These are phyloP conservation scores for Corrigiola litoralis DNA, from an alignment of 179 eudicot genomes.

Conservation along the genomic window DNA sequence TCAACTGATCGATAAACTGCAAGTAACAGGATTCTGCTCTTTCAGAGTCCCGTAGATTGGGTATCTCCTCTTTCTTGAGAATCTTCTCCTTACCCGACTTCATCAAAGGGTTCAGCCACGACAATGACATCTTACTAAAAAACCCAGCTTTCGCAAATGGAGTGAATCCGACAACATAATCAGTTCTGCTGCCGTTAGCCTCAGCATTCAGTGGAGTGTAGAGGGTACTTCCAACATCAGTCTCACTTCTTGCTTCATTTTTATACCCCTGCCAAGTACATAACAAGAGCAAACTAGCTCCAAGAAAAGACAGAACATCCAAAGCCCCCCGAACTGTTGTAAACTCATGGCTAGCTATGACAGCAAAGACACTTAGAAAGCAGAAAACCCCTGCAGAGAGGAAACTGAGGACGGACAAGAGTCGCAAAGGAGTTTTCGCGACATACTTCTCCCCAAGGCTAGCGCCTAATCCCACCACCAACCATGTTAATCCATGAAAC, in stretches of 20 bases:
- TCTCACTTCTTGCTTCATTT: conserved; percentile 26
- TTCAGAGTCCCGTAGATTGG: conserved; percentile 27
- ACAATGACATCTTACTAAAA: conserved; percentile 33
- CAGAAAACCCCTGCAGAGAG: conserved; percentile 40
- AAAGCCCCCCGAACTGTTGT: conserved; percentile 23
- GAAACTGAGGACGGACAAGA: conserved; percentile 44
- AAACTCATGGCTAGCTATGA: conserved; percentile 23
- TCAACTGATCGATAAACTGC: conserved; percentile 20
- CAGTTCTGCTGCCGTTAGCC: background rate
- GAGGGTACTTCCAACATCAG: conserved; percentile 19
- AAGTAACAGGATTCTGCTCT: conserved; percentile 33
- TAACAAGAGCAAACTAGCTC: conserved; percentile 27
- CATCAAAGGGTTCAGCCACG: conserved; percentile 42
- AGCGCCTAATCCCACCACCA: conserved; percentile 34
- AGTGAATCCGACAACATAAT: conserved; percentile 13
- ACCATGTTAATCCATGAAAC: conserved; percentile 53
- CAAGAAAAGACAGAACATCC: conserved; percentile 25
- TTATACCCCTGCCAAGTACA: conserved; percentile 43
- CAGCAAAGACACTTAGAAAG: conserved; percentile 33
- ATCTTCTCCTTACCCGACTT: conserved; percentile 28
- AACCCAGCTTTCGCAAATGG: conserved; percentile 27
- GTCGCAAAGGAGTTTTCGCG: conserved; percentile 27
- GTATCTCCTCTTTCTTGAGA: conserved; percentile 29
- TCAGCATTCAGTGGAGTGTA: conserved; percentile 30
- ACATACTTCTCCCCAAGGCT: conserved; percentile 34